phyloP scores from a whole-genome alignment of 306 rosid species.

The Hippophae rhamnoides region DNA sequence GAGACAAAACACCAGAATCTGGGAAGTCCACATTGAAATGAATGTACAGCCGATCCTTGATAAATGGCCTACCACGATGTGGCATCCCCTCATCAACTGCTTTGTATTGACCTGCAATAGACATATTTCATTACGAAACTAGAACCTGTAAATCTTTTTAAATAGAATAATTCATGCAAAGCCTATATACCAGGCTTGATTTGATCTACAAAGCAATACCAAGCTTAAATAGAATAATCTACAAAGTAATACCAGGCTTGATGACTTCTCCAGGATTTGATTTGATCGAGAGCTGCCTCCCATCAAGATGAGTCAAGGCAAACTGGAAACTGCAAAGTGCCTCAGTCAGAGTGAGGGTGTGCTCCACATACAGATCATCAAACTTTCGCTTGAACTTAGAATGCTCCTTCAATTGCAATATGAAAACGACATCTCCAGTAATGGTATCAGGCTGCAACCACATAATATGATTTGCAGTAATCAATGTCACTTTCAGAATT shows the following conservation, averaged over 20 bases:
- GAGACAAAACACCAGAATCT: constrained; percentile 36
- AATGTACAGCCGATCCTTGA: constrained; percentile 54
- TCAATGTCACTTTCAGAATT: background rate
- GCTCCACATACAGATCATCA: constrained; percentile 54
- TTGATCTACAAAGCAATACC: too few species aligned
- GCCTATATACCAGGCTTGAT: too few species aligned
- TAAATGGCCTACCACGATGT: constrained; percentile 46
- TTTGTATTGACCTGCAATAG: constrained; percentile 41
- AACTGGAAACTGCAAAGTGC: constrained; percentile 80
- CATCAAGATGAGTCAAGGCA: constrained; percentile 61
- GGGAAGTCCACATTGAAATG: constrained; percentile 54
- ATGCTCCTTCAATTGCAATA: constrained; percentile 64
- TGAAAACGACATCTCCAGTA: constrained; percentile 60
- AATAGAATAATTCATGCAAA: too few species aligned
- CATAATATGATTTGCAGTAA: background rate
- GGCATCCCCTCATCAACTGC: constrained; percentile 83
- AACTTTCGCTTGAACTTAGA: constrained; percentile 45
- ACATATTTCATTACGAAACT: background rate
- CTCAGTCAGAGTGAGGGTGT: constrained; percentile 49
- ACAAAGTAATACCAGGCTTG: constrained; percentile 54
- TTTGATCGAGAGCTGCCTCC: constrained; percentile 71
- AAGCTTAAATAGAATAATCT: constrained; percentile 1
- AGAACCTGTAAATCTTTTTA: background rate
- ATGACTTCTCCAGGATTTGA: constrained; percentile 74
- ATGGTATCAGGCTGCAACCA: constrained; percentile 56